phyloP scores from a whole-genome alignment of 139 green algal species.

The Coccomyxa sp. region DNA sequence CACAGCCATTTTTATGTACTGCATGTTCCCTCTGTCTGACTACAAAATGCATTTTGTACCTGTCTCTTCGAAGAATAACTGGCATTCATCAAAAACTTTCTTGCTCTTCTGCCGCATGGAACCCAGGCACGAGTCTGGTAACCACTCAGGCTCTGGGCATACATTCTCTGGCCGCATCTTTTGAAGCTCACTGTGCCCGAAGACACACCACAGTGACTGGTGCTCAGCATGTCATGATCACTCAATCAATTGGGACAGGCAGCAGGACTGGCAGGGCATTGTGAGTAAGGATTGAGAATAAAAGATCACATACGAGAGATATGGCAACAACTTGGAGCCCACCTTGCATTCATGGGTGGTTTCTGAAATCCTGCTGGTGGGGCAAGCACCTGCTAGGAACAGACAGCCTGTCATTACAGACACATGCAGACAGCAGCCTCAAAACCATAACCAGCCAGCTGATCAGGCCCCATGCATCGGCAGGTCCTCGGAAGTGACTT shows the following conservation, averaged over 20 bases:
- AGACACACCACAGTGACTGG: neutral
- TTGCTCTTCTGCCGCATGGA: neutral
- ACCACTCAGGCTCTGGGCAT: neutral
- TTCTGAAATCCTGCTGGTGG: neutral
- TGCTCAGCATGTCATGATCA: neutral
- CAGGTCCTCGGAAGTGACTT: neutral
- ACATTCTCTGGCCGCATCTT: neutral
- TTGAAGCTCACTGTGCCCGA: neutral
- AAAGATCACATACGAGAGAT: neutral
- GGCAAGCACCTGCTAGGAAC: no score
- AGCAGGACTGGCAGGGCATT: neutral
- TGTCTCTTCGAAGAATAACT: neutral
- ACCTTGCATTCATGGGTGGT: neutral
- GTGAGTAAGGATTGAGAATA: neutral
- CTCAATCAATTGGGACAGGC: neutral
- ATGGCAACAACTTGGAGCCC: neutral
- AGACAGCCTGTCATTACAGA: neutral
- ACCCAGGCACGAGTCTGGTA: neutral
- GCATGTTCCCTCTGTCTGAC: no score
- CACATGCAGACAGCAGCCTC: neutral
- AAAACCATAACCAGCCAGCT: neutral
- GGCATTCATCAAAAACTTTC: neutral
- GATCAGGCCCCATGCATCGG: neutral
- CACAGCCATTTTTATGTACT: no score
- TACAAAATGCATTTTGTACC: no score